These are phyloP conservation scores for Eucalyptus erythrocorys DNA, from an alignment of 345 rosid species.

Conservation along the genomic window DNA sequence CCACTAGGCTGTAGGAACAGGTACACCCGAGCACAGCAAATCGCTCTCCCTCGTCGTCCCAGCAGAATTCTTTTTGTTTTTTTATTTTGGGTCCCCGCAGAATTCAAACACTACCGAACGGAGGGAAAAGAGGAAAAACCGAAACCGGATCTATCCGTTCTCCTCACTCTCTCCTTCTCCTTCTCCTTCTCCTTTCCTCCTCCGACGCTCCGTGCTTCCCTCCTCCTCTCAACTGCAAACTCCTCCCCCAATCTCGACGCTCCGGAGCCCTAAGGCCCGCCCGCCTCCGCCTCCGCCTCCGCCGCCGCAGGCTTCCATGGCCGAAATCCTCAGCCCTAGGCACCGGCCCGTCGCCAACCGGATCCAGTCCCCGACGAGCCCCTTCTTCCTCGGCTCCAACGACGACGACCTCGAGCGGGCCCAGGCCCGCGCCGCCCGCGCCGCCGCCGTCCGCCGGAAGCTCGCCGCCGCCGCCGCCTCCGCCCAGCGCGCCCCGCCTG, in stretches of 20 bases:
- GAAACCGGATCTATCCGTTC: background rate
- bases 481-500: background rate
- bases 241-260: background rate
- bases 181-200: background rate
- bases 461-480: constrained; percentile 45
- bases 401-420: constrained; percentile 75
- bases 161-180: background rate
- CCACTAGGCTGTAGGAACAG: background rate
- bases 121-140: background rate
- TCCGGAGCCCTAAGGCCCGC: background rate
- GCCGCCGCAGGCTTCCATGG: constrained; percentile 21
- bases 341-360: constrained; percentile 28
- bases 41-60: background rate
- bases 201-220: background rate
- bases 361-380: constrained; percentile 72
- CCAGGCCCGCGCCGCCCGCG: constrained; percentile 84
- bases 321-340: constrained; percentile 59
- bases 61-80: background rate
- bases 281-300: background rate
- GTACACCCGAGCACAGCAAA: background rate
- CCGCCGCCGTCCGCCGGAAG: constrained; percentile 79
- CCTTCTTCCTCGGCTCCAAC: constrained; percentile 76
- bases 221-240: background rate
- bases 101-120: background rate
- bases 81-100: background rate